phyloP scores from a whole-genome alignment of 352 stramenopile genomes.

The Globisporangium paddicum region DNA sequence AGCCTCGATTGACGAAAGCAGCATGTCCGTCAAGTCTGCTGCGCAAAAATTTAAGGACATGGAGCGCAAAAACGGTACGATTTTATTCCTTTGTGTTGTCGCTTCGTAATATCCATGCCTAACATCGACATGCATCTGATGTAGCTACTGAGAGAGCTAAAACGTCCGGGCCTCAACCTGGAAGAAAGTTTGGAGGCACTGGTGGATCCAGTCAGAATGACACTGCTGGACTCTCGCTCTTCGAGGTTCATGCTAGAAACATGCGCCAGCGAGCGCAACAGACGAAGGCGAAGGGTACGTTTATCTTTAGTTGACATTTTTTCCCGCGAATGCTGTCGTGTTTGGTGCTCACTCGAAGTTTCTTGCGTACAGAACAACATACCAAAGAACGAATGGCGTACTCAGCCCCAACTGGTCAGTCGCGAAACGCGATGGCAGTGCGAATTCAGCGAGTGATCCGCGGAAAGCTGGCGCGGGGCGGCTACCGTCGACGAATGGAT shows the following conservation, averaged over 20 bases:
- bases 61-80: conserved; percentile 52
- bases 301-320: background rate
- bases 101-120: conserved; percentile 10
- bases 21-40: conserved; percentile 45
- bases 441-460: conserved; percentile 39
- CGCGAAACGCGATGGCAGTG: conserved; percentile 38
- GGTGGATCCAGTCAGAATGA: background rate
- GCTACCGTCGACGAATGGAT: conserved; percentile 21
- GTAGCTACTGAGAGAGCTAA: conserved; percentile 10
- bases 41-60: conserved; percentile 61
- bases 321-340: too few relatives aligned
- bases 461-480: conserved; percentile 28
- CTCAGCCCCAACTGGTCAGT: conserved; percentile 9
- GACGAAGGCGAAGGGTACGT: conserved; percentile 12
- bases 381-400: conserved; percentile 14
- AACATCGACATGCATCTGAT: conserved; percentile 10
- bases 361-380: conserved; percentile 10
- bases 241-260: conserved; percentile 14
- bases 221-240: conserved; percentile 10
- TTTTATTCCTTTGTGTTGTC: conserved; percentile 1
- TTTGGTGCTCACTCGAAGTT: background rate
- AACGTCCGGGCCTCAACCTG: background rate
- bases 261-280: conserved; percentile 14
- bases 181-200: conserved; percentile 1
- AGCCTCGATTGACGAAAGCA: conserved; percentile 40